phyloP scores from a whole-genome alignment of 139 green algal species.

The Edaphochlamys debaryana region DNA sequence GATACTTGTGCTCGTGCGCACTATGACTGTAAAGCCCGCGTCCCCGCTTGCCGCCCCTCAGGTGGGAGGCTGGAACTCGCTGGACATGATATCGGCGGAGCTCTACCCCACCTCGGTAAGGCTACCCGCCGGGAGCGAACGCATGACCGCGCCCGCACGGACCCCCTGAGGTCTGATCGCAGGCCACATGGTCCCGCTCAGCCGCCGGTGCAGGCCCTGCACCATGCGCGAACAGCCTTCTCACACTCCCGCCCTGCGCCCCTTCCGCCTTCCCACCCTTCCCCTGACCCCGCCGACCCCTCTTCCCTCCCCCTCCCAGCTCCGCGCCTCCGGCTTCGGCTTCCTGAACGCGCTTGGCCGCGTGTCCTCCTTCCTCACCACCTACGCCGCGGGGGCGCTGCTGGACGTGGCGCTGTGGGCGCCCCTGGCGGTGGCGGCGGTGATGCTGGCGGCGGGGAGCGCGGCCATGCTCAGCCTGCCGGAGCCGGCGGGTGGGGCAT shows the following conservation, averaged over 20 bases:
- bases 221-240: too few relatives aligned
- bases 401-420: constrained; percentile 48
- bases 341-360: constrained; percentile 39
- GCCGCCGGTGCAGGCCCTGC: too few relatives aligned
- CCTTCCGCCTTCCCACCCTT: not conserved
- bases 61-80: too few relatives aligned
- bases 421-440: constrained; percentile 56
- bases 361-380: constrained; percentile 43
- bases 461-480: constrained; percentile 56
- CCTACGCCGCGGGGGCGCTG: constrained; percentile 42
- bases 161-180: too few relatives aligned
- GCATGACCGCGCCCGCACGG: too few relatives aligned
- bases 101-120: constrained; percentile 63
- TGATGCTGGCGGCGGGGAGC: constrained; percentile 52
- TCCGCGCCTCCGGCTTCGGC: constrained; percentile 51
- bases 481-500: constrained; percentile 27
- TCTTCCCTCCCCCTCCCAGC: not conserved
- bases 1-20: too few relatives aligned
- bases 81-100: constrained; percentile 62
- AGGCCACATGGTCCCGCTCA: too few relatives aligned
- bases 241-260: not conserved
- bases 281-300: not conserved
- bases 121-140: not conserved
- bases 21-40: too few relatives aligned
- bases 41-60: too few relatives aligned